Base-by-base conservation (phyloP, 2,329 filamentous ascomycete genomes). In the Acephala macrosclerotiorum region DNA sequence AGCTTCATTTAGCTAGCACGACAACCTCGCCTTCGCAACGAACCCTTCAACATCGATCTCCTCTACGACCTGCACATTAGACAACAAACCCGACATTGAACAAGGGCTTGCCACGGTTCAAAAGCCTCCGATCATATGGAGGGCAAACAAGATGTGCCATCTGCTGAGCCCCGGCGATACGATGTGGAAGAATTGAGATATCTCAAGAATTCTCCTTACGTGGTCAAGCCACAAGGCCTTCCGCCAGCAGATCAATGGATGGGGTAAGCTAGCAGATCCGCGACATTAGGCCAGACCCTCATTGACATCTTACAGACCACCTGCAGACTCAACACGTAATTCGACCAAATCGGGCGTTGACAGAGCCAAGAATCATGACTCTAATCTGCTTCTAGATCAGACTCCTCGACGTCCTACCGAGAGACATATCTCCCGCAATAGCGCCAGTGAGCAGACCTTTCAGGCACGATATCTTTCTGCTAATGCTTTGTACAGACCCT, bases 231-330 rank as follows among this genome's bases (percentile, higher is more conserved):
- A 56, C 83, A 90, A 69, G 87, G 85, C 70, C 85, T 97, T 55
- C 94, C 94, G 70, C 91, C 93, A 29, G 87, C 91, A 69, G 93
- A 97, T 81, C 93, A 97, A 83, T 98, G 94, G 94, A 97, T 97
- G 93, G 94, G 95, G 91, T 97, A 84, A 69, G 75, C 65, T 64
- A 42, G 29, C 45, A 35, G 49, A 53, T 29, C 25, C 14, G 26
- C 9, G 26, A n/a, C 25, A 53, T 14, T 8, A 33, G 18, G 2
- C 18, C 11, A 18, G 14, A 3, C 26, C 49, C 25, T 53, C 65
- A 58, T 67, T 75, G 60, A 75, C 71, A 69, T 45, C 25, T 65
- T 58, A 26, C 51, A 77, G 74, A 66, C 64, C 71, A 67, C 66
- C 72, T 33, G 60, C 70, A 69, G 75, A 77, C 57, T 26, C 70